These are phyloP conservation scores for Camellia granthamiana DNA, from an alignment of 148 eudicot species.

Conservation along the genomic window DNA sequence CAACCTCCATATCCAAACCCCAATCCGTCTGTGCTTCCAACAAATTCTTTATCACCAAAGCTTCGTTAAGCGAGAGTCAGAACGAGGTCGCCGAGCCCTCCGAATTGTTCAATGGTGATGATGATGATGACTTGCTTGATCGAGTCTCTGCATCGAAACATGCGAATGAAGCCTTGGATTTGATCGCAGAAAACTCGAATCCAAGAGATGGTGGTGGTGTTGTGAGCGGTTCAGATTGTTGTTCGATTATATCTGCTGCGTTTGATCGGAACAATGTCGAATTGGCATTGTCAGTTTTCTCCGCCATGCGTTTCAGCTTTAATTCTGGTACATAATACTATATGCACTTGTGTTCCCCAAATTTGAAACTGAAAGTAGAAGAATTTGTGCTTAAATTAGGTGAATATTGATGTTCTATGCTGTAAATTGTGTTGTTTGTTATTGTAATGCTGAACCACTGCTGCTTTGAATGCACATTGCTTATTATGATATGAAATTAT, in stretches of 20 bases:
- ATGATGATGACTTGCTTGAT: conserved; percentile 40
- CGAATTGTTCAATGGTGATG: neutral
- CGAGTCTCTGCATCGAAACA: conserved; percentile 53
- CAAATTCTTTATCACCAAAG: conserved; percentile 6
- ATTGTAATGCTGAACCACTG: neutral
- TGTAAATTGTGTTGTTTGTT: neutral
- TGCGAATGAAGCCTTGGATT: conserved; percentile 54
- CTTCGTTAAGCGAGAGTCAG: conserved; percentile 21
- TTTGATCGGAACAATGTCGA: conserved; percentile 63
- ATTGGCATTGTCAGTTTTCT: conserved; percentile 71
- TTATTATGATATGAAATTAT: neutral
- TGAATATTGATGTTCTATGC: neutral
- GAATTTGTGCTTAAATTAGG: neutral
- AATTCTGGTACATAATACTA: conserved; percentile 39
- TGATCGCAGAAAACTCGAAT: conserved; percentile 38
- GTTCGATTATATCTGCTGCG: conserved; percentile 67
- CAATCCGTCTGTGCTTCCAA: conserved; percentile 6
- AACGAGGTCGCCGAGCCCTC: conserved; percentile 17
- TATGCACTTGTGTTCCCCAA: neutral
- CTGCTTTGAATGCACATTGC: neutral
- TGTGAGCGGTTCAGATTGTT: conserved; percentile 50
- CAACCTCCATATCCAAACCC: neutral
- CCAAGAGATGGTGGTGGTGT: conserved; percentile 38
- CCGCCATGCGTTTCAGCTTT: conserved; percentile 80
- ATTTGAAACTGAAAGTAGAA: neutral